Percentiles rank a stretch among this genome's conserved stretches.
Evolutionary conservation across 2,329 filamentous ascomycete genomes (phyloP).

Genomic region (Decorospora gaudefroyi): DNA sequence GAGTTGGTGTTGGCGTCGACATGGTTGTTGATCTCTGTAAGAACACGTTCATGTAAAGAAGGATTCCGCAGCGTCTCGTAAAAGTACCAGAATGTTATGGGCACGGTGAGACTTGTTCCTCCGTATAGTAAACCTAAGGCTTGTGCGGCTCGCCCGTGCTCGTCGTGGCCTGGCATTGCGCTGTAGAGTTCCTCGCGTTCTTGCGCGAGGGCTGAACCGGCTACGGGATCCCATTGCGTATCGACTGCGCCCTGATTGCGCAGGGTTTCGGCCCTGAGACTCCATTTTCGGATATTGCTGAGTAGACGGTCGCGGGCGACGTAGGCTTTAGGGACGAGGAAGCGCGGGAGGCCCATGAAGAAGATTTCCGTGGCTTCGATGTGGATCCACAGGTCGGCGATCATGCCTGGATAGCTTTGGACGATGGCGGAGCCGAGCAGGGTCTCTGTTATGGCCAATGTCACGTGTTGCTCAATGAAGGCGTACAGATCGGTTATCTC

Average conservation of each 20-base stretch:
- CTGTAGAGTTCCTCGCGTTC: constrained; percentile 22
- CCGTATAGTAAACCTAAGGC: constrained; percentile 22
- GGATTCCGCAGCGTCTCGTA: constrained; percentile 18
- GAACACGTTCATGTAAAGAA: not conserved
- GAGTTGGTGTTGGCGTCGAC: not conserved
- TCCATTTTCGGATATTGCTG: constrained; percentile 11
- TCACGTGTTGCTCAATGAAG: constrained; percentile 15
- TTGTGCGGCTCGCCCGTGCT: constrained; percentile 19
- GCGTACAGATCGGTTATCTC: constrained; percentile 18
- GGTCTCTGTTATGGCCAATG: constrained; percentile 9
- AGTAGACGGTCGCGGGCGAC: constrained; percentile 22
- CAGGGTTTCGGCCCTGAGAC: constrained; percentile 6
- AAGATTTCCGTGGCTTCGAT: constrained; percentile 23
- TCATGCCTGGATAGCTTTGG: constrained; percentile 11
- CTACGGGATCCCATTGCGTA: constrained; percentile 16
- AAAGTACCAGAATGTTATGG: constrained; percentile 24
- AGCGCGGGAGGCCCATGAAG: constrained; percentile 20
- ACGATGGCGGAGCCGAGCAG: constrained; percentile 18
- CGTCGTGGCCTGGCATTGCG: constrained; percentile 15
- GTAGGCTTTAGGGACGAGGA: constrained; percentile 14
- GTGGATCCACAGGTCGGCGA: constrained; percentile 20
- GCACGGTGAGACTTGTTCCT: constrained; percentile 18
- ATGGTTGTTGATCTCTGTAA: constrained; percentile 1
- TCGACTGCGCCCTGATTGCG: constrained; percentile 1
- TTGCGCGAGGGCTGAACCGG: constrained; percentile 20